A percentile compares a stretch with the other conserved stretches of the same genome.
These are phyloP conservation scores for Candida cerambycidarum DNA, from an alignment of 805 yeast species.

Conservation along the genomic window DNA sequence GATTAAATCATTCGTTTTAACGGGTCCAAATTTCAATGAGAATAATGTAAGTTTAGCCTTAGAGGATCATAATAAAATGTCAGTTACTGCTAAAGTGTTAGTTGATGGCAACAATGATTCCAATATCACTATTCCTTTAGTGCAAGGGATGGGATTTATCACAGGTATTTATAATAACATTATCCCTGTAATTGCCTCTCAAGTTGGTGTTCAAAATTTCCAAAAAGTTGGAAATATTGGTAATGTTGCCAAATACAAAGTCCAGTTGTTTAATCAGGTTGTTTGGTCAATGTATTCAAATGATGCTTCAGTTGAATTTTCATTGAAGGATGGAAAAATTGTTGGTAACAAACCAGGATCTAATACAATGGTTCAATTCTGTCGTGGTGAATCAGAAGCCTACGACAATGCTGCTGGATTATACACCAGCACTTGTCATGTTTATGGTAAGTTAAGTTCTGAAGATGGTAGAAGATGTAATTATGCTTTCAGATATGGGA, in stretches of 20 bases:
- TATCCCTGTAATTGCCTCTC: conserved; percentile 54
- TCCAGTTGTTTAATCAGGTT: conserved; percentile 54
- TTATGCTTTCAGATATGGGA: conserved; percentile 30
- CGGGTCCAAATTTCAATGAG: conserved; percentile 28
- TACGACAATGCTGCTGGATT: conserved; percentile 37
- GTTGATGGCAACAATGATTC: conserved; percentile 13
- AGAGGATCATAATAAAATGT: conserved; percentile 29
- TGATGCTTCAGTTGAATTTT: conserved; percentile 18
- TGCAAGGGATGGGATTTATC: conserved; percentile 76
- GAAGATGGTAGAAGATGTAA: conserved; percentile 21
- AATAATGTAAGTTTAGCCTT: conserved; percentile 20
- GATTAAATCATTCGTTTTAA: conserved; percentile 55
- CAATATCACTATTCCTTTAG: conserved; percentile 51
- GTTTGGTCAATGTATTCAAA: conserved; percentile 67
- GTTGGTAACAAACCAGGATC: conserved; percentile 42
- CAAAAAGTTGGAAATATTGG: conserved; percentile 36
- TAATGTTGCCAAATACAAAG: conserved; percentile 49
- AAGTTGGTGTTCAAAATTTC: conserved; percentile 62
- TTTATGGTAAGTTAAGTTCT: conserved; percentile 16
- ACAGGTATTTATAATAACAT: conserved; percentile 60
- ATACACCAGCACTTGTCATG: conserved; percentile 24
- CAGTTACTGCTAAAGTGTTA: conserved; percentile 24
- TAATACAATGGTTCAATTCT: conserved; percentile 58
- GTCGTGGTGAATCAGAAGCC: conserved; percentile 42
- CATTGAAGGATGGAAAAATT: conserved; percentile 38